A percentile compares a stretch with the other conserved stretches of the same genome.
Evolutionary conservation across 2,329 filamentous ascomycete species (phyloP).

Genomic region (Monosporascus ibericus): DNA sequence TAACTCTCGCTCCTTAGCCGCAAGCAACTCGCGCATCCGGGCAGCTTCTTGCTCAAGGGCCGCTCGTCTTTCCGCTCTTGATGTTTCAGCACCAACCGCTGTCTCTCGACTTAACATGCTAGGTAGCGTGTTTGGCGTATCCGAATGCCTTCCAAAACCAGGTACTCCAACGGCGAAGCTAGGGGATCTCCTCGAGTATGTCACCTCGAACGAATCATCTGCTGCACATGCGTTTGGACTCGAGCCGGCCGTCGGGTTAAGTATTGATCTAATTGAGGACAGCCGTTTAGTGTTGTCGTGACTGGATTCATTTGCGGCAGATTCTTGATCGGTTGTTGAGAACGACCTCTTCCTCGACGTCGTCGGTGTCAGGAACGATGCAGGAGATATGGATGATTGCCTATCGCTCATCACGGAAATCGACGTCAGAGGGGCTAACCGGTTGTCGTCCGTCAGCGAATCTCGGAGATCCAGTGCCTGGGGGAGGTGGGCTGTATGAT

Average conservation of each 20-base stretch:
- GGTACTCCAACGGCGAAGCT: constrained; percentile 24
- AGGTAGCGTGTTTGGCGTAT: constrained; percentile 20
- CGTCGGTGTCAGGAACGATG: constrained; percentile 49
- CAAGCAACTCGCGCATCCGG: constrained; percentile 65
- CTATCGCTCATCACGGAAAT: constrained; percentile 40
- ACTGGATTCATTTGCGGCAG: constrained; percentile 30
- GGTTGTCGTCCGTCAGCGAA: constrained; percentile 49
- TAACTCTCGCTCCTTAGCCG: constrained; percentile 69
- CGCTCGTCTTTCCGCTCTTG: constrained; percentile 56
- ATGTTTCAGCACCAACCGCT: constrained; percentile 40
- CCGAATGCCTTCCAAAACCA: constrained; percentile 35
- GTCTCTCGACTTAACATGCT: constrained; percentile 22
- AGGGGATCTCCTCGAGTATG: constrained; percentile 14
- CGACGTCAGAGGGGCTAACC: constrained; percentile 49
- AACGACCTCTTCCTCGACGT: constrained; percentile 60
- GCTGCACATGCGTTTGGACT: constrained; percentile 14
- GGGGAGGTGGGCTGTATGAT: constrained; percentile 40
- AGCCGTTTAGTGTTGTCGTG: constrained; percentile 53
- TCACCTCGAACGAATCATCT: constrained; percentile 33
- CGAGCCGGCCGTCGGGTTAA: constrained; percentile 48
- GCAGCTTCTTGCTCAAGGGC: constrained; percentile 68
- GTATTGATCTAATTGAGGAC: constrained; percentile 69
- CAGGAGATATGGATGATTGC: constrained; percentile 54
- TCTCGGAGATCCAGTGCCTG: constrained; percentile 34
- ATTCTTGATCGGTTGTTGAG: constrained; percentile 51